Base-by-base conservation (phyloP, 208 protist genomes). In the Leptomonas seymouri region DNA sequence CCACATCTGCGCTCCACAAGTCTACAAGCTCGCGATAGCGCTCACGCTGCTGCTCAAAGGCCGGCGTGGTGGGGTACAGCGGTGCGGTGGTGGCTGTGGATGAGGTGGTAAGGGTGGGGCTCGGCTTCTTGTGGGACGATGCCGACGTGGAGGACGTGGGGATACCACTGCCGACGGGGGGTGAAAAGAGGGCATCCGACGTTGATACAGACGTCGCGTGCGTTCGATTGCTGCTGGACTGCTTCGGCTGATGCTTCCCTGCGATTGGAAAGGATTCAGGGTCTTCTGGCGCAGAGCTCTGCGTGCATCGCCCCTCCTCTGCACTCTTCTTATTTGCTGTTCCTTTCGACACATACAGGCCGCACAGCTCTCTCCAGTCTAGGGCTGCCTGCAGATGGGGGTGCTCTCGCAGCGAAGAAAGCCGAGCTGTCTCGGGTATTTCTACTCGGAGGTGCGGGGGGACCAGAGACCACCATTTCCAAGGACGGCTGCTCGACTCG, bases 1-100 rank as follows among this genome's bases (percentile, higher is more conserved):
- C 62, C 31, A 75, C 74, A 51, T 80, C 74, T n/a, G 50, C 34
- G 41, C 54, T 60, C 70, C 70, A 76, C 36, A 21, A 2, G 20
- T 77, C 76, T 12, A 69, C 53, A 16, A 64, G 63, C 44, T 72
- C 41, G 23, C 21, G 53, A 14, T 51, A 56, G 41, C 56, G 70
- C 27, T 27, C 61, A 4, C 54, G 62, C 36, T 36, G 53, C 12
- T 7, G 27, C 0, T 23, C 60, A 25, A 51, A 41, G 23, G 23
- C 42, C 7, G 58, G 23, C 28, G 58, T 63, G 58, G 42, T 30
- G 5, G 58, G 44, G 44, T 20, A 63, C 5, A 45, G 25, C 14
- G 58, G 25, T 36, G 58, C 28, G 11, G 30, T 12, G 0, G 28
- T 20, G 42, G 21, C 1, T 8, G 34, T 9, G 5, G 31, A 8